Conservation (phyloP, 345 rosid genomes). For the Pugionium dolabratum region DNA sequence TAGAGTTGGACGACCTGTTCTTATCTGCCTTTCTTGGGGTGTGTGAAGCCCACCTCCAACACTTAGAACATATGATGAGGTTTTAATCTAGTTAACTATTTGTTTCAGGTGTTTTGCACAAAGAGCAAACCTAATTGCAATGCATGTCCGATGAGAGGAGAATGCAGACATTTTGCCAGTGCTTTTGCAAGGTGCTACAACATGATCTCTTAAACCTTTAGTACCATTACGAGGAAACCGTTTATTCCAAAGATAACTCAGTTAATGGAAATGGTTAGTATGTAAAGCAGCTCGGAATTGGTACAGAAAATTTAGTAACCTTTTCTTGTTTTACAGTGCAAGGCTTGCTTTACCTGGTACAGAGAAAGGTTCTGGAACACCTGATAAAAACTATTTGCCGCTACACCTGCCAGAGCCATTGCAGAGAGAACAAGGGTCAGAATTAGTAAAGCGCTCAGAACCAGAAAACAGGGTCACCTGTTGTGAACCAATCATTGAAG, state of each 20-base stretch:
- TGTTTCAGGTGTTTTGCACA: constrained; percentile 91
- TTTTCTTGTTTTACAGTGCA: constrained; percentile 55
- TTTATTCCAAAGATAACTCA: background rate
- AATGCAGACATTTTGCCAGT: constrained; percentile 98
- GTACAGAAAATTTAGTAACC: constrained; percentile 1
- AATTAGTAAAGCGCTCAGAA: constrained; percentile 41
- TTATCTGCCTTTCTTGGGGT: no score
- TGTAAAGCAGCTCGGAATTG: background rate
- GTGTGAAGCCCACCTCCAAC: no score
- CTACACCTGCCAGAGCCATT: constrained; percentile 47
- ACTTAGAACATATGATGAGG: constrained; percentile 7
- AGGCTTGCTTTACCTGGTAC: constrained; percentile 83
- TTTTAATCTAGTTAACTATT: constrained; percentile 26
- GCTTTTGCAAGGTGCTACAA: constrained; percentile 87
- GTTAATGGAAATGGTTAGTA: no score
- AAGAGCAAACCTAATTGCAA: constrained; percentile 95
- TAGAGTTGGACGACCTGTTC: no score
- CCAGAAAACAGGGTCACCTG: constrained; percentile 33
- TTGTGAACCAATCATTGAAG: constrained; percentile 86
- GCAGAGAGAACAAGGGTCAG: constrained; percentile 37
- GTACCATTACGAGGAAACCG: background rate
- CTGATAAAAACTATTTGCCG: constrained; percentile 50
- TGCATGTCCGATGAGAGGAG: constrained; percentile 98
- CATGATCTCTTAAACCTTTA: constrained; percentile 21
- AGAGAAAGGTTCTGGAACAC: constrained; percentile 45